Evolutionary conservation across 2,329 filamentous ascomycete genomes (phyloP).

Genomic region (Allantophomopsis lycopodina): DNA sequence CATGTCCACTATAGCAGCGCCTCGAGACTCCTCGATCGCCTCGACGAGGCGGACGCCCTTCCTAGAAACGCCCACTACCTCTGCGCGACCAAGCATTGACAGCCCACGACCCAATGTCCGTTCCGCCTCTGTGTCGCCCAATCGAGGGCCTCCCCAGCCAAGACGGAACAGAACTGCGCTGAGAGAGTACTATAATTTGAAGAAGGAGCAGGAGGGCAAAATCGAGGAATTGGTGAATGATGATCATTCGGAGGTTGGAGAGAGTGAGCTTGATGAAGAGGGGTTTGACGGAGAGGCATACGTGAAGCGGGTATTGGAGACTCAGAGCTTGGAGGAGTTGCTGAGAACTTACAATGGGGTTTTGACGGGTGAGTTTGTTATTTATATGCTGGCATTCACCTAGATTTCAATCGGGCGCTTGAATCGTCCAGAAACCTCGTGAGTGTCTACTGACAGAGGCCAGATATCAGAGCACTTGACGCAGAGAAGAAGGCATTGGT

Average conservation of each 20-base stretch:
- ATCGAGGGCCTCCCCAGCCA: constrained; percentile 20
- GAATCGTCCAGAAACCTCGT: too few relatives aligned
- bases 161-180: constrained; percentile 64
- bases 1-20: constrained; percentile 54
- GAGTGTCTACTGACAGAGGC: constrained; percentile 8
- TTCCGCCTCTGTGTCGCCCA: constrained; percentile 44
- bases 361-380: constrained; percentile 35
- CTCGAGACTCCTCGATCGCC: constrained; percentile 42
- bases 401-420: neutral
- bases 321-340: constrained; percentile 52
- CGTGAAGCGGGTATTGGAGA: constrained; percentile 45
- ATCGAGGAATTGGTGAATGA: constrained; percentile 23
- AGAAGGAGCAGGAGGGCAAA: constrained; percentile 19
- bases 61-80: constrained; percentile 56
- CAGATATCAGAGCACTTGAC: constrained; percentile 77
- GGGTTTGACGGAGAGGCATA: constrained; percentile 63
- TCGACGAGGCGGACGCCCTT: constrained; percentile 42
- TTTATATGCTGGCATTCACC: neutral
- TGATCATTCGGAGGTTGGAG: constrained; percentile 35
- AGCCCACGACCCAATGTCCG: constrained; percentile 25
- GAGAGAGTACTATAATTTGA: constrained; percentile 89
- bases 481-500: constrained; percentile 95
- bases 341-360: constrained; percentile 58
- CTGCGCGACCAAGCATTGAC: constrained; percentile 62
- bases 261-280: constrained; percentile 59